These are phyloP conservation scores for Trichophyton rubrum DNA, from an alignment of 2,329 filamentous ascomycete species.

Conservation along the genomic window DNA sequence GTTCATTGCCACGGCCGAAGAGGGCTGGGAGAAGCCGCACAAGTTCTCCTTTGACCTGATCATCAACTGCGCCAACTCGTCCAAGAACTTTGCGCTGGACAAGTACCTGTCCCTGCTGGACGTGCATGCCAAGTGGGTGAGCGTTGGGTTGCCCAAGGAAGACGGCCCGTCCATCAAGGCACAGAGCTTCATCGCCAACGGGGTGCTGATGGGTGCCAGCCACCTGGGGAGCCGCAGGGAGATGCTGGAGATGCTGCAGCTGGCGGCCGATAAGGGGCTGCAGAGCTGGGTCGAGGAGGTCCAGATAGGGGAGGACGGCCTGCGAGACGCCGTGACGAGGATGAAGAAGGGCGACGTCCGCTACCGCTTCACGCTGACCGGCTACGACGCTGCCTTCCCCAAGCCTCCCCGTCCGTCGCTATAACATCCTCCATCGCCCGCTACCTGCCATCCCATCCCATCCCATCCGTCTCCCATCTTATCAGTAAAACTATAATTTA, in stretches of 20 bases:
- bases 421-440: no score
- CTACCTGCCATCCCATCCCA: no score
- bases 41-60: constrained; percentile 49
- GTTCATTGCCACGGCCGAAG: constrained; percentile 46
- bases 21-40: constrained; percentile 46
- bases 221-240: constrained; percentile 60
- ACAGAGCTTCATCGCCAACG: constrained; percentile 63
- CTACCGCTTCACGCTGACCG: constrained; percentile 58
- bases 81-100: constrained; percentile 46
- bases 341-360: constrained; percentile 59
- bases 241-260: constrained; percentile 58
- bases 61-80: constrained; percentile 65
- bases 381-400: constrained; percentile 26
- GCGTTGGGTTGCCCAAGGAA: constrained; percentile 66
- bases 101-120: constrained; percentile 68
- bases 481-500: no score
- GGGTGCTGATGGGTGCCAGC: constrained; percentile 55
- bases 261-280: constrained; percentile 57
- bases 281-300: constrained; percentile 59
- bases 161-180: constrained; percentile 58
- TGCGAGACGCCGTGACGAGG: constrained; percentile 56
- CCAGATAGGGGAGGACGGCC: constrained; percentile 56
- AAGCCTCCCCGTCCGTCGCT: no score
- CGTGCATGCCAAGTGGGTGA: constrained; percentile 69
- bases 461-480: no score